phyloP scores from a whole-genome alignment of 2,329 filamentous ascomycete genomes.

The Laburnicola sp. region DNA sequence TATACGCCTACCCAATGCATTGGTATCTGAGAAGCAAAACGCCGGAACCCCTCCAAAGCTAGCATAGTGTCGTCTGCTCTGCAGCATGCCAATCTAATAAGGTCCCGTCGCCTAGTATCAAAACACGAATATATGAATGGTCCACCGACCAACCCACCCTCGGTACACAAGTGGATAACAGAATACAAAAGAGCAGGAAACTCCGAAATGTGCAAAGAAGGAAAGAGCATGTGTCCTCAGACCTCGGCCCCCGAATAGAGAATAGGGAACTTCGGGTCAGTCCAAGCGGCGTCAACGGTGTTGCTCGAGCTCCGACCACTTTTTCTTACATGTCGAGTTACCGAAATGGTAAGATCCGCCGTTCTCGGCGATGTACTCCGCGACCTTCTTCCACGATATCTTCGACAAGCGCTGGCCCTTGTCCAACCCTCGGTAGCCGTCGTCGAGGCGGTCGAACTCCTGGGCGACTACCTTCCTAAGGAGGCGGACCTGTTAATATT shows the following conservation, averaged over 20 bases:
- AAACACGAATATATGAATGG: neutral
- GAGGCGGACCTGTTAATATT: conserved; percentile 27
- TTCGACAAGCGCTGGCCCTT: conserved; percentile 40
- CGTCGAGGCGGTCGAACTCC: conserved; percentile 27
- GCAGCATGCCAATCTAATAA: neutral
- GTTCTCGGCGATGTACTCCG: conserved; percentile 55
- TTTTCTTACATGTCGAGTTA: conserved; percentile 64
- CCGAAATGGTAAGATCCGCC: conserved; percentile 64
- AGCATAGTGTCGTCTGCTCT: neutral
- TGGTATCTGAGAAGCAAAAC: neutral
- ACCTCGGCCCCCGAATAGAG: neutral
- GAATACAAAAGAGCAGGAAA: neutral
- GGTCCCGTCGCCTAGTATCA: neutral
- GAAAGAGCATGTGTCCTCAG: neutral
- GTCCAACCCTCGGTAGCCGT: conserved; percentile 10
- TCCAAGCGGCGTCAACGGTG: neutral
- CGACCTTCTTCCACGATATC: conserved; percentile 63
- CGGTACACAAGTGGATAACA: too few relatives aligned
- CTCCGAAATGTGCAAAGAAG: neutral
- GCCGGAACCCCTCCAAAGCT: neutral
- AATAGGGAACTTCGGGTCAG: too few relatives aligned
- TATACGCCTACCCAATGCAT: neutral
- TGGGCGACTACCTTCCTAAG: conserved; percentile 26
- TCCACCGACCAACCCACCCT: neutral
- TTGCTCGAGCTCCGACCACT: conserved; percentile 54